Base-by-base conservation (phyloP, 2,329 filamentous ascomycete genomes). In the Aspergillus vadensis region DNA sequence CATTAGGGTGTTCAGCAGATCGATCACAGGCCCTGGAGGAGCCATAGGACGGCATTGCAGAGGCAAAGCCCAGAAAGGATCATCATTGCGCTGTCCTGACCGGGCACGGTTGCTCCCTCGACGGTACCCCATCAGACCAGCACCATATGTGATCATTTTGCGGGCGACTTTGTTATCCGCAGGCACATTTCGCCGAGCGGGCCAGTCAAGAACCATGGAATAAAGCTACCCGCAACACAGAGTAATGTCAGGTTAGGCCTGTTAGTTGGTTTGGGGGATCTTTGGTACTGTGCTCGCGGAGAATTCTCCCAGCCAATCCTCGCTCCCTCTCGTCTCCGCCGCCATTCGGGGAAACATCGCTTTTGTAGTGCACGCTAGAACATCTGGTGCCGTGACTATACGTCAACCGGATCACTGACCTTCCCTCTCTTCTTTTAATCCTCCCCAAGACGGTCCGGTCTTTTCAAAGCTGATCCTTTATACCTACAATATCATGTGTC, bases 291-390 rank as follows among this genome's bases (percentile, higher is more conserved):
- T 17, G 56, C 58, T 53, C 25, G 30, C 62, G 59, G 62, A 53
- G 44, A 59, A 59, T 53, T 38, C 21, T 58, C 56, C 64, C 62
- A 60, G 54, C 64, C 64, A 66, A 66, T 66, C 62, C 51, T 51
- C 44, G 50, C 36, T 17, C 14, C 38, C 51, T 38, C 52, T 36
- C 21, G 58, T 65, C 54, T 65, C 63, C 61, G 61, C 61, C 61
- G 53, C 52, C 52, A 41, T 19, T 55, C 23, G 21, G 25, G 25
- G 21, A 21, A 47, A 50, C 47, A 50, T 50, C 47, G 47, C 25
- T 49, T 49, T 30, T 49, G 47, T 50, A 50, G 25, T 50, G 47
- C 47, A 21, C 41, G 25, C 25, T 19, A 27, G 25, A 27, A n/a
- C 23, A 17, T 50, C 47, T 25, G 47, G 47, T 32, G 25, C 30